Percentiles rank a stretch among this genome's conserved stretches.
Evolutionary conservation across 176 grass and related monocot species (phyloP).

Genomic region (Carex scoparia): DNA sequence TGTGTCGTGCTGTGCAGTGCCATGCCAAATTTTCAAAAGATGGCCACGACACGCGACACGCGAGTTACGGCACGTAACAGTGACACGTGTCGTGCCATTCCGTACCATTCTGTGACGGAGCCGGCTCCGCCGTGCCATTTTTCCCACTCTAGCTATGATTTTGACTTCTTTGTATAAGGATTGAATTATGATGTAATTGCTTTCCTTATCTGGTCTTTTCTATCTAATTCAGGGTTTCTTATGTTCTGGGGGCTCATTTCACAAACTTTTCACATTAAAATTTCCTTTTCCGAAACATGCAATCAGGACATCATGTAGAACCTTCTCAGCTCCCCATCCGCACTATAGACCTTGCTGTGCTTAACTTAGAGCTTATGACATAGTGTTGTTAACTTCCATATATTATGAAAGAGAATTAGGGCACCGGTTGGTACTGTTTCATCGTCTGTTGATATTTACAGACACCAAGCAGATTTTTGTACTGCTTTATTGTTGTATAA

Average conservation of each 20-base stretch:
- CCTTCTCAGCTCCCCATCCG: neutral
- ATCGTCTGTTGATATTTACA: neutral
- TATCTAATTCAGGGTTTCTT: neutral
- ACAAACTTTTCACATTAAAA: neutral
- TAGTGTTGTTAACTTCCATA: neutral
- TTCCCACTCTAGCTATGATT: neutral
- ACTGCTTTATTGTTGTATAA: neutral
- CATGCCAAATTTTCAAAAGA: too few relatives aligned
- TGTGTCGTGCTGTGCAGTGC: too few relatives aligned
- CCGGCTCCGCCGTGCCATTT: too few relatives aligned
- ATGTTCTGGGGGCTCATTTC: neutral
- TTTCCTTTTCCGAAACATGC: neutral
- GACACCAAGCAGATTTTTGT: neutral
- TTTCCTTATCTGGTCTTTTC: neutral
- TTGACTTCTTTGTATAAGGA: neutral
- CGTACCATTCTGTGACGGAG: too few relatives aligned
- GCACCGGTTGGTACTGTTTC: neutral
- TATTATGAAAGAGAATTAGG: neutral
- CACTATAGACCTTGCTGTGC: neutral
- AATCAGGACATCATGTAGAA: neutral
- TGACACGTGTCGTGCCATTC: too few relatives aligned
- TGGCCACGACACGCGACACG: too few relatives aligned
- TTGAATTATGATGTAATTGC: neutral
- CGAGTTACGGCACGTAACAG: too few relatives aligned
- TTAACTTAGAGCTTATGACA: neutral